Conservation (phyloP, 352 stramenopile species). For the Pythium utonaiense region DNA sequence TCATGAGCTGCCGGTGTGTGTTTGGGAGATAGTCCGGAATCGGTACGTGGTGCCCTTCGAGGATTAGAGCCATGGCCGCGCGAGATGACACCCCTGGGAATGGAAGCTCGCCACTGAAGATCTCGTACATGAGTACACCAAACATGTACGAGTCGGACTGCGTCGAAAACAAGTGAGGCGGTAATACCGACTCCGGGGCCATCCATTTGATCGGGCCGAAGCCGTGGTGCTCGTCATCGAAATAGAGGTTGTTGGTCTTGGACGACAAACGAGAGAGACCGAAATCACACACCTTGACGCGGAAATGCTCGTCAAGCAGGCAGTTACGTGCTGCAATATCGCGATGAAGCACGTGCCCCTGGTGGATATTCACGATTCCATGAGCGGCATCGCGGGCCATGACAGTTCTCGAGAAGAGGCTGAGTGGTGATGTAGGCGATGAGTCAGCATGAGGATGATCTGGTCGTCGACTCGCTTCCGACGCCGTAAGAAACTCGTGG, state of each 20-base stretch:
- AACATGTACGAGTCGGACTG: constrained; percentile 80
- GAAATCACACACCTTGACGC: constrained; percentile 75
- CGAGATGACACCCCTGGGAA: constrained; percentile 51
- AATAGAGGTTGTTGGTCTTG: constrained; percentile 30
- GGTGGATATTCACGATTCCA: constrained; percentile 62
- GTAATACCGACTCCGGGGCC: constrained; percentile 60
- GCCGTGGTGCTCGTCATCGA: constrained; percentile 52
- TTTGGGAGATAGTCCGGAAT: constrained; percentile 40
- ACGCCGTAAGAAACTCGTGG: constrained; percentile 34
- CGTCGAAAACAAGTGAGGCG: constrained; percentile 65
- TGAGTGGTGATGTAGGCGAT: constrained; percentile 17
- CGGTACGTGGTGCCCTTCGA: constrained; percentile 62
- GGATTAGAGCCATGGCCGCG: constrained; percentile 54
- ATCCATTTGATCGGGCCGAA: constrained; percentile 78
- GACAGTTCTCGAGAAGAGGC: constrained; percentile 52
- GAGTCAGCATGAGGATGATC: background rate
- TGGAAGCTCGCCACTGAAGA: constrained; percentile 56
- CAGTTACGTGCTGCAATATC: constrained; percentile 72
- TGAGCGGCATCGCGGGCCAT: constrained; percentile 69
- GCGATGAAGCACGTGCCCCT: constrained; percentile 55
- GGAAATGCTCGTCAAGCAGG: constrained; percentile 54
- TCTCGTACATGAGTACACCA: constrained; percentile 69
- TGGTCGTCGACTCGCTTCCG: background rate
- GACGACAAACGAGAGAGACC: constrained; percentile 47
- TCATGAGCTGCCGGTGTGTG: constrained; percentile 52